Conservation (phyloP, 2,329 filamentous ascomycete genomes). For the Scorias spongiosa region DNA sequence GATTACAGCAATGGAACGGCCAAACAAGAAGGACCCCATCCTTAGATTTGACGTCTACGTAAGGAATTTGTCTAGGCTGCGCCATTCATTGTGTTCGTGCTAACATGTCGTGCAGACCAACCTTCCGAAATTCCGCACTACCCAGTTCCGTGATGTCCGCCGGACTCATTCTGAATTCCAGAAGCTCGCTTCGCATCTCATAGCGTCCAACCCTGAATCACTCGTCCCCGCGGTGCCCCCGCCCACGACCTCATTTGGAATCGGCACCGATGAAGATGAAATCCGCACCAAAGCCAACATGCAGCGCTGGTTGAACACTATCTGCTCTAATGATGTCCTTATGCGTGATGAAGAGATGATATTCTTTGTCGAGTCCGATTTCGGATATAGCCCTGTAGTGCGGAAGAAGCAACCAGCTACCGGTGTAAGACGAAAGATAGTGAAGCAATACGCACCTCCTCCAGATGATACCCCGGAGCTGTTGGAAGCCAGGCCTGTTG, state of each 20-base stretch:
- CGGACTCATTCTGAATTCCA: constrained; percentile 90
- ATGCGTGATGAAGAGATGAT: constrained; percentile 96
- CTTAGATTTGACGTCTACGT: constrained; percentile 94
- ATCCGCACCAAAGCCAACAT: constrained; percentile 71
- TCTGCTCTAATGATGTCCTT: constrained; percentile 81
- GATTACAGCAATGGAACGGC: constrained; percentile 83
- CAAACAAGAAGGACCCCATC: constrained; percentile 89
- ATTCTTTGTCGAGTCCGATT: constrained; percentile 97
- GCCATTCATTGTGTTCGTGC: neutral
- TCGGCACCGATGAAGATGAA: constrained; percentile 93
- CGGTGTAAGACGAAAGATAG: constrained; percentile 80
- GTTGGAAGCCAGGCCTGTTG: constrained; percentile 71
- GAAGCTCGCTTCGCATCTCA: constrained; percentile 89
- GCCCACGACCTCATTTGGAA: constrained; percentile 84
- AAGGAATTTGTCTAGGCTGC: constrained; percentile 23
- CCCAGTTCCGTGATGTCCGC: constrained; percentile 93
- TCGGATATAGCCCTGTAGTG: constrained; percentile 91
- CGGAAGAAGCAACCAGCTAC: constrained; percentile 95
- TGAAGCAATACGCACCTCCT: constrained; percentile 96
- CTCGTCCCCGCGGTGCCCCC: constrained; percentile 88
- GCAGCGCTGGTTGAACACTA: constrained; percentile 89
- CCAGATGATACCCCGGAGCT: constrained; percentile 95
- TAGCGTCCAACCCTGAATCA: constrained; percentile 93
- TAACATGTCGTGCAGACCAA: constrained; percentile 54
- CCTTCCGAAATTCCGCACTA: constrained; percentile 93